phyloP scores from a whole-genome alignment of 805 yeast species.

The Yamadazyma ubonensis region DNA sequence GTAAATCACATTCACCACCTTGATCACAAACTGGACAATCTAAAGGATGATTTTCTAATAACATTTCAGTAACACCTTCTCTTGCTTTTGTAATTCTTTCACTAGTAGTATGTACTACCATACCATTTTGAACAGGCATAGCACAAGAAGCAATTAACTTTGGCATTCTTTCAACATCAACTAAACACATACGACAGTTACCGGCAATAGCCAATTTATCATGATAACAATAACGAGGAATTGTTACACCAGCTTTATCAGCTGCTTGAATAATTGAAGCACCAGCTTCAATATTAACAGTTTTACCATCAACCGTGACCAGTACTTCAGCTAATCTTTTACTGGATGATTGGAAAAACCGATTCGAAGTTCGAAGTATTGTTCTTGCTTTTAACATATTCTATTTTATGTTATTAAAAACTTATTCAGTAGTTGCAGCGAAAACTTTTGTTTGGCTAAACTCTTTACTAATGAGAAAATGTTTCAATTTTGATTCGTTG shows the following conservation, averaged over 20 bases:
- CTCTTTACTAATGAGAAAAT: slow-evolving; percentile 22
- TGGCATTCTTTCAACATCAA: slow-evolving; percentile 86
- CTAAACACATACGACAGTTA: slow-evolving; percentile 91
- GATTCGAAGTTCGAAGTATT: slow-evolving; percentile 21
- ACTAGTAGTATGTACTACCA: slow-evolving; percentile 79
- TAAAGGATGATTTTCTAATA: slow-evolving; percentile 83
- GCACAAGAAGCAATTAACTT: slow-evolving; percentile 90
- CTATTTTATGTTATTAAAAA: neutral
- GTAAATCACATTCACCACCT: slow-evolving; percentile 93
- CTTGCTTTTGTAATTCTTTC: slow-evolving; percentile 80
- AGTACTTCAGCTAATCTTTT: slow-evolving; percentile 51
- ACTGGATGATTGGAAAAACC: slow-evolving; percentile 18
- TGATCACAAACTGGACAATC: slow-evolving; percentile 94
- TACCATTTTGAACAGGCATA: slow-evolving; percentile 86
- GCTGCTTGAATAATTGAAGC: slow-evolving; percentile 89
- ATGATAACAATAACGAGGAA: slow-evolving; percentile 90
- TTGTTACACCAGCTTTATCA: slow-evolving; percentile 83
- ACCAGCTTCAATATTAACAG: slow-evolving; percentile 79
- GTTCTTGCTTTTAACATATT: slow-evolving; percentile 21
- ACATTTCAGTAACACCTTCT: slow-evolving; percentile 88
- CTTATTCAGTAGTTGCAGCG: slow-evolving; percentile 1
- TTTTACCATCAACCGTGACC: slow-evolving; percentile 65
- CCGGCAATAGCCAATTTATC: slow-evolving; percentile 90
- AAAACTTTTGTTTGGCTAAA: slow-evolving; percentile 3
- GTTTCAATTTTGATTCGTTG: slow-evolving; percentile 30